Percentiles rank a stretch among this genome's conserved stretches.
Conservation (phyloP, 2,329 filamentous ascomycete genomes). For the Botrytis pseudocinerea region DNA sequence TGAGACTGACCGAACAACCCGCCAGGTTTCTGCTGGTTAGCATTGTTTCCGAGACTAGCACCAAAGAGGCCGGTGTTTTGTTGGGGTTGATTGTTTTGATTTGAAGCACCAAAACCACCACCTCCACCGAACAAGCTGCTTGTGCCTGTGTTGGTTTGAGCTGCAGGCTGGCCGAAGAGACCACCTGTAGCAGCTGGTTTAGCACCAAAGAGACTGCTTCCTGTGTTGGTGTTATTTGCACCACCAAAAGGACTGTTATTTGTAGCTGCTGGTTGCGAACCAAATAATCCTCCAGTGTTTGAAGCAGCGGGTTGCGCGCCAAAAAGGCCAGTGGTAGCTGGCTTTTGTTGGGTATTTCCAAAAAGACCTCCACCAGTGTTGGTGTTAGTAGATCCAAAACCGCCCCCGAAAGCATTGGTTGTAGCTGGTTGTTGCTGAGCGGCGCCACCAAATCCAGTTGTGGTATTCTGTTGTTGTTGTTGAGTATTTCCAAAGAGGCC, state of each 20-base stretch:
- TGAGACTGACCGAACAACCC: conserved; percentile 51
- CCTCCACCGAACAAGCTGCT: not conserved
- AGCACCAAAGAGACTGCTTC: conserved; percentile 41
- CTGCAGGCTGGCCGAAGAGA: conserved; percentile 46
- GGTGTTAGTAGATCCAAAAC: conserved; percentile 33
- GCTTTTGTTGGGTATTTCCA: conserved; percentile 43
- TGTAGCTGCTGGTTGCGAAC: conserved; percentile 27
- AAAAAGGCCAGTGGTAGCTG: conserved; percentile 47
- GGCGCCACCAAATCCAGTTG: conserved; percentile 41
- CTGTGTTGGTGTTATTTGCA: conserved; percentile 37
- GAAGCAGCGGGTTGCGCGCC: conserved; percentile 43
- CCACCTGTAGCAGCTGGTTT: conserved; percentile 44
- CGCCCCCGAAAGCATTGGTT: conserved; percentile 43
- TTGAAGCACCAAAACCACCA: conserved; percentile 41
- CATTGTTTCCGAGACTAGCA: conserved; percentile 41
- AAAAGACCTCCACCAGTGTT: conserved; percentile 42
- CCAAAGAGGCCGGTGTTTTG: conserved; percentile 53
- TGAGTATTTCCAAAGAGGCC: conserved; percentile 44
- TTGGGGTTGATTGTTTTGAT: conserved; percentile 44
- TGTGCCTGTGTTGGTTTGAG: conserved; percentile 41
- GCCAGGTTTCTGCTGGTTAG: conserved; percentile 54
- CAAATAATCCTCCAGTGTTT: conserved; percentile 44
- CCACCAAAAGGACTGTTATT: conserved; percentile 36
- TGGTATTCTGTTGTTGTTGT: conserved; percentile 38
- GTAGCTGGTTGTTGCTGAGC: conserved; percentile 45